Percentiles rank a stretch among this genome's conserved stretches.
phyloP scores from a whole-genome alignment of 495 filamentous ascomycete genomes.

The Platismatia glauca region DNA sequence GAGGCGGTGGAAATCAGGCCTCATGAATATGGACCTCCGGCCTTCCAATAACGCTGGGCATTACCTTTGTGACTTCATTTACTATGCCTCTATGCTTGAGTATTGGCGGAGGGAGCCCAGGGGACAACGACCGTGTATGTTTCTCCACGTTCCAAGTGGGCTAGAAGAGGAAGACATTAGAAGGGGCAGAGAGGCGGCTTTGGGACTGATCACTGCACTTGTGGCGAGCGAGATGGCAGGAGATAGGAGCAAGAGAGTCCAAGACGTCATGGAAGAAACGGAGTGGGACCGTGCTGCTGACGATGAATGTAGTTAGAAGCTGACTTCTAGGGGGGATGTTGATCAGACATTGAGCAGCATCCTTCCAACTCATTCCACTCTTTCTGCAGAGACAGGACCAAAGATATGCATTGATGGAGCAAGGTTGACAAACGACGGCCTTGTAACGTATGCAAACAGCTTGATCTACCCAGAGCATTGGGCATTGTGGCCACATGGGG shows the following conservation, averaged over 20 bases:
- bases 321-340: not conserved
- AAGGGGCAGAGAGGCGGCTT: constrained; percentile 51
- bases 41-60: constrained; percentile 68
- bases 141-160: constrained; percentile 69
- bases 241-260: not conserved
- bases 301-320: not conserved
- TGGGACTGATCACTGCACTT: constrained; percentile 62
- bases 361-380: not conserved
- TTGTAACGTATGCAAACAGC: not conserved
- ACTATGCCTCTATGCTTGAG: constrained; percentile 57
- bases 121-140: constrained; percentile 47
- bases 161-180: constrained; percentile 45
- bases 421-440: not conserved
- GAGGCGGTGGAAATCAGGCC: constrained; percentile 42
- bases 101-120: constrained; percentile 21
- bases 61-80: constrained; percentile 82
- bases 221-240: constrained; percentile 38
- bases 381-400: not conserved
- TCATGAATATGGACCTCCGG: constrained; percentile 46
- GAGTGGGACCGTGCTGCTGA: constrained; percentile 2
- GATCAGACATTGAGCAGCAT: not conserved
- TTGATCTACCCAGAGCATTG: not conserved
- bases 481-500: not conserved
- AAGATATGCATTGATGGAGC: not conserved
- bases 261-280: not conserved